A percentile compares a stretch with the other conserved stretches of the same genome.
Conservation (phyloP, 129 eudicot genomes). For the Cynara cardunculus region DNA sequence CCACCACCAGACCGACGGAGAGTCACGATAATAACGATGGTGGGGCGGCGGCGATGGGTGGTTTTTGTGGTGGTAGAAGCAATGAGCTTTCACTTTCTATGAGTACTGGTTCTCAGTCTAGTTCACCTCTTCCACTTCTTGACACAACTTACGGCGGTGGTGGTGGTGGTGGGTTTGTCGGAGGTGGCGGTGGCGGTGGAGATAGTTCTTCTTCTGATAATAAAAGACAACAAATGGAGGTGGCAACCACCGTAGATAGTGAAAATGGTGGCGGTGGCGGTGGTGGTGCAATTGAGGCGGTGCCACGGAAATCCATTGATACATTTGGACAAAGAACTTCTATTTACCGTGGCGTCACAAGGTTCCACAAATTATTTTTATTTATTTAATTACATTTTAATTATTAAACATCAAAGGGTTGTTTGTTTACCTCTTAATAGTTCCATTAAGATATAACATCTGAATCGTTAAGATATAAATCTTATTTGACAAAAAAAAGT, state of each 20-base stretch:
- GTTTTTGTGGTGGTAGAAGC: conserved; percentile 24
- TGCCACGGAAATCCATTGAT: conserved; percentile 62
- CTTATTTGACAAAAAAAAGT: too few relatives aligned
- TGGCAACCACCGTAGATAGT: conserved; percentile 28
- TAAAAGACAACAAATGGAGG: conserved; percentile 47
- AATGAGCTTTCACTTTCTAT: conserved; percentile 66
- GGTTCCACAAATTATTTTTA: conserved; percentile 32
- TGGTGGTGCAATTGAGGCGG: conserved; percentile 48
- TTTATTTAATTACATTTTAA: neutral
- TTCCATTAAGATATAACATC: too few relatives aligned
- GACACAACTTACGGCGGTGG: conserved; percentile 19
- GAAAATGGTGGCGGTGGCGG: conserved; percentile 25
- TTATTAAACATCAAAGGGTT: neutral
- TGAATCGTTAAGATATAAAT: too few relatives aligned
- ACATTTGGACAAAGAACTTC: conserved; percentile 98
- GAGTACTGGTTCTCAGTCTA: conserved; percentile 40
- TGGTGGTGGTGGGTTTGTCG: conserved; percentile 29
- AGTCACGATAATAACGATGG: conserved; percentile 19
- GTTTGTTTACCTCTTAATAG: too few relatives aligned
- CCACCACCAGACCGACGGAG: conserved; percentile 17
- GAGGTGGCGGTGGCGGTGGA: conserved; percentile 40
- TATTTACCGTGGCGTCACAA: conserved; percentile 95
- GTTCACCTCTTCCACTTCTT: conserved; percentile 22
- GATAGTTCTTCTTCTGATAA: conserved; percentile 43
- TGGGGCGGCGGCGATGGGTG: conserved; percentile 16